Conservation (phyloP, 2,329 filamentous ascomycete species). For the Blastomyces gilchristii region DNA sequence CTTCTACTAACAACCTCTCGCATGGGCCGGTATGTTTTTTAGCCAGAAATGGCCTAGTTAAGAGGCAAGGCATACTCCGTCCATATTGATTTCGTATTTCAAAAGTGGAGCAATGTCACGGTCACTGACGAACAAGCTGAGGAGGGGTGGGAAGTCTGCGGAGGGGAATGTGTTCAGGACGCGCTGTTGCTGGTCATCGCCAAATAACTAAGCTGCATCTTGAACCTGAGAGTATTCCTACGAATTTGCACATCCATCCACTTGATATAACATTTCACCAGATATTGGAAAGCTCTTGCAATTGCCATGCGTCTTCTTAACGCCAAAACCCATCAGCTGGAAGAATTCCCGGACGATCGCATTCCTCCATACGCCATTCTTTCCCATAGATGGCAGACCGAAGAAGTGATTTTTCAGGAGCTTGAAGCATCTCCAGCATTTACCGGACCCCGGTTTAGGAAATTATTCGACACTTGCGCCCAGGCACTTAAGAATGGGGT, state of each 20-base stretch:
- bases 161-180: background rate
- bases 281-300: background rate
- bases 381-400: constrained; percentile 19
- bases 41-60: background rate
- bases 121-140: background rate
- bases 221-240: background rate
- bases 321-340: constrained; percentile 1
- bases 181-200: background rate
- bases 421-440: constrained; percentile 1
- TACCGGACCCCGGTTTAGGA: constrained; percentile 5
- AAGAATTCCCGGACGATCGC: background rate
- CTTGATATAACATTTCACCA: background rate
- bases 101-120: background rate
- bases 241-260: background rate
- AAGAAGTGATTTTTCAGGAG: constrained; percentile 20
- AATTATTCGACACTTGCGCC: constrained; percentile 7
- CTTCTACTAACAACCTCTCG: too few species aligned
- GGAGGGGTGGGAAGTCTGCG: background rate
- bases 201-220: background rate
- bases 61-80: background rate
- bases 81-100: background rate
- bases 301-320: constrained; percentile 7
- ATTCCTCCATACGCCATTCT: constrained; percentile 20
- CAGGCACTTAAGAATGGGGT: constrained; percentile 20
- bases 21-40: background rate